Evolutionary conservation across 2,329 filamentous ascomycete genomes (phyloP), one percentile per base, ranked within the genome.

Genomic region (Fusarium avenaceum): DNA sequence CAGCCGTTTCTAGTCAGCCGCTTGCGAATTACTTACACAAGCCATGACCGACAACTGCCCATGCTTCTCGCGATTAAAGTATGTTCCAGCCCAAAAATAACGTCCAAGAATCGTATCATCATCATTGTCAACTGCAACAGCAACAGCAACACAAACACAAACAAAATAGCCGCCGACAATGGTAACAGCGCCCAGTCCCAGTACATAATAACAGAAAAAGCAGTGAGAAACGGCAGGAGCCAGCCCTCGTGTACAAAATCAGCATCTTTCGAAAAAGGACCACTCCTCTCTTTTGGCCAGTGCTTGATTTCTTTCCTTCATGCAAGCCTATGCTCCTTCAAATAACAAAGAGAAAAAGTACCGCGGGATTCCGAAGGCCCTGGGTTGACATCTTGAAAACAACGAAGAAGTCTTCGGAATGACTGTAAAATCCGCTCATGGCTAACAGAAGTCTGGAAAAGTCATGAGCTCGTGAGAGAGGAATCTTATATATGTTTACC

Each of bases 381-480:
- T 48, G 43, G 40, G 30, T 46, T 54, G 59, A 57, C 49, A 57
- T 56, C 53, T 61, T 56, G 57, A 63, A 49, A 64, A 53, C 44
- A 47, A 42, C 60, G 67, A 72, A 74, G 65, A 72, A 72, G 67
- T 60, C 71, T 73, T 74, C 70, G 60, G 58, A 54, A 63, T 48
- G 58, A 52, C 39, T 48, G 58, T 48, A 64, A 68, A 43, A 57
- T 59, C 62, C 67, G 63, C 67, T 46, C 60, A 64, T 72, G 65
- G 63, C 56, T 59, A 60, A 60, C 56, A 69, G 57, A 60, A 65
- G 67, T 63, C 71, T 72, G 67, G 57, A 56, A 71, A 74, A 56
- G 59, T 72, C 76, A 74, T 77, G 71, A 73, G 67, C 74, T 78
- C 76, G 76, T 78, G 74, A 78, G 75, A 77, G 75, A 75, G 68